A percentile compares a stretch with the other conserved stretches of the same genome.
Conservation (phyloP, 2,329 filamentous ascomycete genomes). For the Venturia nashicola region DNA sequence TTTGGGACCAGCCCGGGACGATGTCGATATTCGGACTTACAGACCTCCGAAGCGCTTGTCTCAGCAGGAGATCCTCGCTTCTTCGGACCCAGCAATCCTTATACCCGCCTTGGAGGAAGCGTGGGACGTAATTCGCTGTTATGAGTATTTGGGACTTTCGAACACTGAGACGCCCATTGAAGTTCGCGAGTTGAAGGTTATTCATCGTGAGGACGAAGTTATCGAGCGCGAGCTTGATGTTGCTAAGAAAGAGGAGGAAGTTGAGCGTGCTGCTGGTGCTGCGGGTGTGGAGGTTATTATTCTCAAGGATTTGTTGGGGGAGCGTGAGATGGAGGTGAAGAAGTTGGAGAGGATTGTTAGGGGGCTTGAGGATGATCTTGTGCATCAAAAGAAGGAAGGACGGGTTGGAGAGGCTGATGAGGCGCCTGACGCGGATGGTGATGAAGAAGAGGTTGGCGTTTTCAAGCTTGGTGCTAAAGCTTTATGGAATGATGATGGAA, state of each 20-base stretch:
- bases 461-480: too few relatives aligned
- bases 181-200: neutral
- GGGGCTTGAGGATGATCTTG: neutral
- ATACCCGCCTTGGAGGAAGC: neutral
- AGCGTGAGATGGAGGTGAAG: neutral
- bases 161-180: neutral
- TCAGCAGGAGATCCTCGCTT: neutral
- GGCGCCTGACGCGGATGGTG: neutral
- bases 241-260: neutral
- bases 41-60: neutral
- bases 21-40: neutral
- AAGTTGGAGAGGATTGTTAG: neutral
- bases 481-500: too few relatives aligned
- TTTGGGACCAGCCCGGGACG: neutral
- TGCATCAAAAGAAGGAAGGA: neutral
- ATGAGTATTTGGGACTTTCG: neutral
- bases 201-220: neutral
- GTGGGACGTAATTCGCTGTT: neutral
- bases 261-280: neutral
- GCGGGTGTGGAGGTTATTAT: neutral
- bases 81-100: neutral
- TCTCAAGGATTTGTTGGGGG: neutral
- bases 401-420: neutral
- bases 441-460: neutral
- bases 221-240: neutral